These are phyloP conservation scores for Carex littledalei DNA, from an alignment of 176 grass and related monocot species.

Conservation along the genomic window DNA sequence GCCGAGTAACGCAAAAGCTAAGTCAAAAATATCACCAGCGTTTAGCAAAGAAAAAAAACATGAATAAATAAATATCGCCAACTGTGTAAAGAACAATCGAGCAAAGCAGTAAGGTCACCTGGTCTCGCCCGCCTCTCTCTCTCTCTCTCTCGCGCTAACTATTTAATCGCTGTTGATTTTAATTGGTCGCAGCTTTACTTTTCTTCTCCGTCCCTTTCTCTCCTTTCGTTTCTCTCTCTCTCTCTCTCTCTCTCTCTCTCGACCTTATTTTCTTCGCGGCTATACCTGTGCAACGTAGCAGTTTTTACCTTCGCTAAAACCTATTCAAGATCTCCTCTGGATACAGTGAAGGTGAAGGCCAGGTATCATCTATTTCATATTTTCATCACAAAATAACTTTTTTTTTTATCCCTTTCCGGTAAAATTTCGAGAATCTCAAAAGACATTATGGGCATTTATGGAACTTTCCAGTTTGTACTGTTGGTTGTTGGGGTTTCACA, in stretches of 20 bases:
- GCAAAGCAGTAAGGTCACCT: not conserved
- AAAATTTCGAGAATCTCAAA: conserved; percentile 3
- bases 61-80: not conserved
- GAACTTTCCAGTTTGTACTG: conserved; percentile 16
- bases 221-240: not conserved
- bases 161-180: not conserved
- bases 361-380: conserved; percentile 13
- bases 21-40: not conserved
- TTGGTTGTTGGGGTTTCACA: conserved; percentile 25
- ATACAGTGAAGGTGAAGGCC: not conserved
- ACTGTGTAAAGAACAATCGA: not conserved
- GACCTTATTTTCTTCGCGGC: not conserved
- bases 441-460: not conserved
- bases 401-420: not conserved
- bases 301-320: not conserved
- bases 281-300: not conserved
- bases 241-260: not conserved
- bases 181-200: not conserved
- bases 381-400: not conserved
- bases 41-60: not conserved
- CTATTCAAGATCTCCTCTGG: not conserved
- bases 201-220: not conserved
- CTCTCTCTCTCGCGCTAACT: not conserved
- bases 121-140: not conserved
- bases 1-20: too few species aligned